Conservation (phyloP, 2,329 filamentous ascomycete species). For the Pseudocercospora cruenta region DNA sequence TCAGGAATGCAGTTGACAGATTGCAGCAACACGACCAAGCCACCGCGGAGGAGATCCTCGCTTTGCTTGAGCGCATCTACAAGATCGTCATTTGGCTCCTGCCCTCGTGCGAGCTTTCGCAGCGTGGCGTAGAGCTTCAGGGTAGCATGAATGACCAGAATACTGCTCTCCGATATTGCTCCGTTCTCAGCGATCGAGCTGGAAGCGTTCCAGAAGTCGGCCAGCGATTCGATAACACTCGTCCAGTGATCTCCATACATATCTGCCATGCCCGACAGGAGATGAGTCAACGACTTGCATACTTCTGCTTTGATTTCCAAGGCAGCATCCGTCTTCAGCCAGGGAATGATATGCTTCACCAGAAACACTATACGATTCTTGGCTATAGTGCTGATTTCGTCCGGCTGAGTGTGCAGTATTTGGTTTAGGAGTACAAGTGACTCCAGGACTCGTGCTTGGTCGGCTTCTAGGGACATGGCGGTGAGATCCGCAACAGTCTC, state of each 20-base stretch:
- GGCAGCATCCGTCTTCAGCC: constrained; percentile 61
- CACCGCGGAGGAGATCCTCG: constrained; percentile 58
- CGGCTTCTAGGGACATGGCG: constrained; percentile 47
- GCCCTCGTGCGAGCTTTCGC: constrained; percentile 56
- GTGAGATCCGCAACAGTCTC: constrained; percentile 65
- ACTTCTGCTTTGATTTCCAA: constrained; percentile 59
- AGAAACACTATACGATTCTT: constrained; percentile 78
- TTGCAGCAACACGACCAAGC: constrained; percentile 67
- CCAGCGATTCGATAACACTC: constrained; percentile 44
- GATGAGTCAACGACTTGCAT: constrained; percentile 56
- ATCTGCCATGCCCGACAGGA: constrained; percentile 75
- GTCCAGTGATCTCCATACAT: constrained; percentile 91
- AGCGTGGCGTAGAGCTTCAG: constrained; percentile 71
- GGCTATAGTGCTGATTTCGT: constrained; percentile 52
- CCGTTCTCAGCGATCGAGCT: not conserved
- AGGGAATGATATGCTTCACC: constrained; percentile 74
- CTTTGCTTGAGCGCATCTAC: constrained; percentile 70
- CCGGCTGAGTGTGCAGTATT: constrained; percentile 54
- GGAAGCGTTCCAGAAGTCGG: constrained; percentile 40
- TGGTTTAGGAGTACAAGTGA: constrained; percentile 60
- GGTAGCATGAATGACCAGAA: constrained; percentile 65
- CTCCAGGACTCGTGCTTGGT: constrained; percentile 40
- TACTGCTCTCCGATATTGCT: constrained; percentile 25
- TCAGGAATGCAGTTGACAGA: constrained; percentile 50
- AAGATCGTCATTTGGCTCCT: constrained; percentile 84